Conservation (phyloP, 441 rosid species). For the Pelargonium citronellum region DNA sequence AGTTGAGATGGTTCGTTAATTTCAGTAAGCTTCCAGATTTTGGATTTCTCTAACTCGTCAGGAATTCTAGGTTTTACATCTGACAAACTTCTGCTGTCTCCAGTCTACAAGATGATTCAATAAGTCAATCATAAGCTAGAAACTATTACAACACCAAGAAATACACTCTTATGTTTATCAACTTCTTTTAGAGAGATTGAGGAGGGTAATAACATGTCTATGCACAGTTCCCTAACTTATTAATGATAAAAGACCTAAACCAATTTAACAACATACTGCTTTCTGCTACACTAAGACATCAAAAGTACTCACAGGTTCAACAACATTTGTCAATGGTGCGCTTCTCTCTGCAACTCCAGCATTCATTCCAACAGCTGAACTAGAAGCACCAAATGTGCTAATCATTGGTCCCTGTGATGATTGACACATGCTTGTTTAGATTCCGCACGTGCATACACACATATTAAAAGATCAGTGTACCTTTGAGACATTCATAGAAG, state of each 20-base stretch:
- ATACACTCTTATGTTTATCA: background rate
- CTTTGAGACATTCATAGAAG: conserved; percentile 52
- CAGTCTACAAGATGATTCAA: conserved; percentile 37
- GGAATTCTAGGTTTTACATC: conserved; percentile 65
- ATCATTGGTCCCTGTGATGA: conserved; percentile 45
- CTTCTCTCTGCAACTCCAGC: conserved; percentile 45
- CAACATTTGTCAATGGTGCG: conserved; percentile 45
- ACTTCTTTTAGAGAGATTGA: background rate
- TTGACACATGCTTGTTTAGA: conserved; percentile 11
- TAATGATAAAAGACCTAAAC: background rate
- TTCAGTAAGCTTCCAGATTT: conserved; percentile 72
- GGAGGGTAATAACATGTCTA: background rate
- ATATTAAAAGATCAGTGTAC: conserved; percentile 29
- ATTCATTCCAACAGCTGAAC: conserved; percentile 37
- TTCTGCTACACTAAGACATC: background rate
- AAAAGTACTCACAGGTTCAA: conserved; percentile 44
- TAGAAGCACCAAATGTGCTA: conserved; percentile 43
- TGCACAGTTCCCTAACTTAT: background rate
- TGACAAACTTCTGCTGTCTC: conserved; percentile 44
- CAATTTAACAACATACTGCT: background rate
- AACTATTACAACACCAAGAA: background rate
- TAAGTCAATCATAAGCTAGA: background rate
- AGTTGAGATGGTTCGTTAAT: conserved; percentile 71
- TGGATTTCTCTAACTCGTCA: conserved; percentile 56
- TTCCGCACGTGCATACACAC: conserved; percentile 3